These are phyloP conservation scores for Hericium alpestre DNA, from an alignment of 768 basidiomycete species.

Conservation along the genomic window DNA sequence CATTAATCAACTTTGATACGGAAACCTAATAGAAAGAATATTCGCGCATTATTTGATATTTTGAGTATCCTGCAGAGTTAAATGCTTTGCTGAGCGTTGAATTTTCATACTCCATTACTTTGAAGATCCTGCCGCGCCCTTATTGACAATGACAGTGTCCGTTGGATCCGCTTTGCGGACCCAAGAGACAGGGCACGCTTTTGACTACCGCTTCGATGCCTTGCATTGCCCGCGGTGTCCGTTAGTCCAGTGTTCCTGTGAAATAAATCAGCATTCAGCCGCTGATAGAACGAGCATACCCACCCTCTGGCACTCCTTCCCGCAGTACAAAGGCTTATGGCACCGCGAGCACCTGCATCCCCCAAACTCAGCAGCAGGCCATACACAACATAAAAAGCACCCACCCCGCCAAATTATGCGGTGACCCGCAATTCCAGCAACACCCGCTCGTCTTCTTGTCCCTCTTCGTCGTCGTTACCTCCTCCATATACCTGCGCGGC, in stretches of 20 bases:
- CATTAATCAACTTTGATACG: too few species aligned
- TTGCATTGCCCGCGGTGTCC: neutral
- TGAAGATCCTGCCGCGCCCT: too few species aligned
- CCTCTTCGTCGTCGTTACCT: neutral
- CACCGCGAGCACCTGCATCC: neutral
- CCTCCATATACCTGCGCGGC: neutral
- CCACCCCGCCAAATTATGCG: conserved; percentile 1
- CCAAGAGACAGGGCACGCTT: neutral
- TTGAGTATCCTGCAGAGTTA: too few species aligned
- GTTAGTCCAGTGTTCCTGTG: conserved; percentile 1
- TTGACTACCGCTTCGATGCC: neutral
- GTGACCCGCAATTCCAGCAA: conserved; percentile 3
- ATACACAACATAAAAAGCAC: neutral
- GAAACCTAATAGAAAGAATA: too few species aligned
- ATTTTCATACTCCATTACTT: too few species aligned
- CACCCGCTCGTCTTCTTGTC: conserved; percentile 1
- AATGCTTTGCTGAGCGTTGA: too few species aligned
- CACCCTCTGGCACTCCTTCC: conserved; percentile 1
- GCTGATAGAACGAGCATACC: neutral
- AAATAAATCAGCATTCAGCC: neutral
- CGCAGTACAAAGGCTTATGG: conserved; percentile 2
- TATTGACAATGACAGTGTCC: too few species aligned
- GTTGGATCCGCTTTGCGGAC: too few species aligned
- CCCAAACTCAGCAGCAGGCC: neutral
- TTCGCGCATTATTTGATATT: too few species aligned